phyloP scores from a whole-genome alignment of 352 stramenopile species.

The Phytophthora foliorum region DNA sequence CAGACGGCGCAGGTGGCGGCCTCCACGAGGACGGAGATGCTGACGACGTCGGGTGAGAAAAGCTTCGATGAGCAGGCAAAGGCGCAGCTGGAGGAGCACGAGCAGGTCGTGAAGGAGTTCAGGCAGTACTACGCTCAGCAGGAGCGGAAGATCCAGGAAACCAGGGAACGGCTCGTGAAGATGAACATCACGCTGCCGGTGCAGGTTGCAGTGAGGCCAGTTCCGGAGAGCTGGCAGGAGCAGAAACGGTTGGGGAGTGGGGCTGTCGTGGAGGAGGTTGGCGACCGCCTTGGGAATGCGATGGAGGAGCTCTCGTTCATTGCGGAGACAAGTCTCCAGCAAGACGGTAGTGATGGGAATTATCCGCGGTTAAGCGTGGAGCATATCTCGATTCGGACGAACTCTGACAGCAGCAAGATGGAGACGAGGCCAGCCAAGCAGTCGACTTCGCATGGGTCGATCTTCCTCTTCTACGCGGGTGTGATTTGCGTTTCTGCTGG shows the following conservation, averaged over 20 bases:
- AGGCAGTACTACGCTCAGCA: conserved; percentile 36
- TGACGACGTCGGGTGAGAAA: conserved; percentile 23
- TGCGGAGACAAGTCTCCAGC: conserved; percentile 14
- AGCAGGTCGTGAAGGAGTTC: conserved; percentile 35
- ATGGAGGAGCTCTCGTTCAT: conserved; percentile 16
- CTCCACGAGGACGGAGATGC: conserved; percentile 28
- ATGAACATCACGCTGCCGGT: conserved; percentile 41
- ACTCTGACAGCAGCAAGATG: background rate
- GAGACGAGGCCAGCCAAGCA: conserved; percentile 2
- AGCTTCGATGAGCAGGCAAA: conserved; percentile 28
- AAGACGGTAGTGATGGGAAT: conserved; percentile 8
- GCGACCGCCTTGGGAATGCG: conserved; percentile 1
- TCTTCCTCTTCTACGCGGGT: conserved; percentile 48
- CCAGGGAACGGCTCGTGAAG: conserved; percentile 23
- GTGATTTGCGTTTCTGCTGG: conserved; percentile 34
- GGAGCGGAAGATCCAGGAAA: conserved; percentile 37
- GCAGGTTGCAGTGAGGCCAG: conserved; percentile 21
- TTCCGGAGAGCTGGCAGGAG: conserved; percentile 18
- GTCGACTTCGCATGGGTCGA: conserved; percentile 14
- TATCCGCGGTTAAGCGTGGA: conserved; percentile 22
- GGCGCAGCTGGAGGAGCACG: conserved; percentile 27
- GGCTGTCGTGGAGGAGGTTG: background rate
- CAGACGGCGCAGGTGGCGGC: conserved; percentile 35
- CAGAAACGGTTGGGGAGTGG: conserved; percentile 1
- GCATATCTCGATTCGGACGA: conserved; percentile 16